phyloP scores from a whole-genome alignment of 1,284 basidiomycete genomes.

The Apiotrichum porosum region DNA sequence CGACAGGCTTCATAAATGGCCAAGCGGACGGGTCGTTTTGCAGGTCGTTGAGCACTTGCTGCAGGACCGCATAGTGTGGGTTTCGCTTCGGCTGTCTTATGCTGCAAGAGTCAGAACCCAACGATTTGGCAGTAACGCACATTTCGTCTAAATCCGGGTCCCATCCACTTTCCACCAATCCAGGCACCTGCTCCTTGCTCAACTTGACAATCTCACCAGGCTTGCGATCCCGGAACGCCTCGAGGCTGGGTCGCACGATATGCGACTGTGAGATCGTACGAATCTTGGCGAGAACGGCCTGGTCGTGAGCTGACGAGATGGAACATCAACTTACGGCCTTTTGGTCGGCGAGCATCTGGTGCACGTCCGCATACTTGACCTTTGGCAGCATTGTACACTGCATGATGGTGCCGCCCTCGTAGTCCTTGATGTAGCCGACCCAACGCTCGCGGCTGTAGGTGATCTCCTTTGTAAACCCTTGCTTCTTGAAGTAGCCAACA shows the following conservation, averaged over 20 bases:
- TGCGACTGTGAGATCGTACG: constrained; percentile 81
- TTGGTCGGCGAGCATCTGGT: constrained; percentile 72
- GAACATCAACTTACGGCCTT: constrained; percentile 71
- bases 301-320: too few species aligned
- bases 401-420: constrained; percentile 99
- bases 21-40: constrained; percentile 77
- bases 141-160: constrained; percentile 75
- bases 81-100: constrained; percentile 56
- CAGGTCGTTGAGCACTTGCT: constrained; percentile 76
- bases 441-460: constrained; percentile 82
- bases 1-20: constrained; percentile 64
- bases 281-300: constrained; percentile 82
- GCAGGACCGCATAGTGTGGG: constrained; percentile 63
- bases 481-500: constrained; percentile 98
- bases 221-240: constrained; percentile 62
- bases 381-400: constrained; percentile 91
- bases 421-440: constrained; percentile 99
- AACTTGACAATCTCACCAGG: constrained; percentile 38
- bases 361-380: constrained; percentile 82
- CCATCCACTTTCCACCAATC: constrained; percentile 90
- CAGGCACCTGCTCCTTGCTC: constrained; percentile 65
- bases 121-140: constrained; percentile 51
- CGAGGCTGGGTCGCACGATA: constrained; percentile 75
- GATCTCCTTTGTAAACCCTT: constrained; percentile 97
- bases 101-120: constrained; percentile 22